phyloP scores from a whole-genome alignment of 2,329 filamentous ascomycete genomes.

The Cladosporium halotolerans region DNA sequence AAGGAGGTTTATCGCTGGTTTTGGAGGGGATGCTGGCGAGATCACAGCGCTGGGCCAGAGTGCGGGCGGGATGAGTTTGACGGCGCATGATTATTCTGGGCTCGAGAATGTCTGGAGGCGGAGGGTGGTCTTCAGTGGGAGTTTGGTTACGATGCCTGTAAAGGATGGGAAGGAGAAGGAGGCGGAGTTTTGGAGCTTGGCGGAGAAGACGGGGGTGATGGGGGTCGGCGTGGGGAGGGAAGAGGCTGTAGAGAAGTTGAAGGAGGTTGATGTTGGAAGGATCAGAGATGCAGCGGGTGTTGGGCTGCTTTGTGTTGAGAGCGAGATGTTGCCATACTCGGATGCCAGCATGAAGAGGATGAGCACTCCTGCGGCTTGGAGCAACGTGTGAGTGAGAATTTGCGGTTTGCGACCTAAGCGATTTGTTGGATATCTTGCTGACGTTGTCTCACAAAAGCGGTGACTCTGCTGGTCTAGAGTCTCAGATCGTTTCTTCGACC shows the following conservation, averaged over 20 bases:
- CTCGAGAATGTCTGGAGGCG: conserved; percentile 12
- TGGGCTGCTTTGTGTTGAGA: conserved; percentile 13
- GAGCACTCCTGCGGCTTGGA: too few species aligned
- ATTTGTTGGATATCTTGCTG: too few species aligned
- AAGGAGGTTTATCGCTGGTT: conserved; percentile 18
- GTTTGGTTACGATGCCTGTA: conserved; percentile 15
- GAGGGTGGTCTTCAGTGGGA: conserved; percentile 14
- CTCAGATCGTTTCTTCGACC: conserved; percentile 19
- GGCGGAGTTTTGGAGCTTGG: conserved; percentile 14
- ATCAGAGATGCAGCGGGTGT: not conserved
- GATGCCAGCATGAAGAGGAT: conserved; percentile 13
- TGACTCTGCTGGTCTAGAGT: not conserved
- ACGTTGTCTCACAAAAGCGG: too few species aligned
- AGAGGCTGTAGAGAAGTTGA: too few species aligned
- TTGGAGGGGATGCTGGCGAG: conserved; percentile 19
- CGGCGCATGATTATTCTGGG: conserved; percentile 12
- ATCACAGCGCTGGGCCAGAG: conserved; percentile 17
- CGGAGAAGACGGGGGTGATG: conserved; percentile 9
- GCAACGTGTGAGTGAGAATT: too few species aligned
- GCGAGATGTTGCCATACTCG: conserved; percentile 12
- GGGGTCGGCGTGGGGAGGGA: too few species aligned
- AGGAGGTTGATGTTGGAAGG: too few species aligned
- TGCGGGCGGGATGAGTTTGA: conserved; percentile 17
- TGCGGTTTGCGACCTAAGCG: too few species aligned
- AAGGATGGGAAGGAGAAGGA: conserved; percentile 13